A percentile compares a stretch with the other conserved stretches of the same genome.
These are phyloP conservation scores for Aspergillus aculeatinus DNA, from an alignment of 2,329 filamentous ascomycete genomes.

Conservation along the genomic window DNA sequence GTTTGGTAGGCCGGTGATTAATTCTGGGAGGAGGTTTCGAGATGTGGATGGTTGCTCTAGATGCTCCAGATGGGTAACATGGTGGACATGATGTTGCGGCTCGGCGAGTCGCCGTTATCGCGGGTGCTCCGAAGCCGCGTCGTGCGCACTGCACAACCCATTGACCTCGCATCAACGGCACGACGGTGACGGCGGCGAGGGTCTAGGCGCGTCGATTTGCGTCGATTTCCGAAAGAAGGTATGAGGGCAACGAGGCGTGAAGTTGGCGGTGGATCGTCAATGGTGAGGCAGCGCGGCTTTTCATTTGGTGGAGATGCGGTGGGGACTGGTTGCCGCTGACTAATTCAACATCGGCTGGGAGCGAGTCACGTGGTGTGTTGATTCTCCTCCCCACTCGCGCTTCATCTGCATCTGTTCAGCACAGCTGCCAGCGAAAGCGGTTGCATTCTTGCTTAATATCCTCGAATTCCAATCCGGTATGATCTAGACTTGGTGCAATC, in stretches of 20 bases:
- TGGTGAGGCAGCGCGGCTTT: no score
- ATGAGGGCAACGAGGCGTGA: no score
- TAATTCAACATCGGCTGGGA: no score
- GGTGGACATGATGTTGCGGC: background rate
- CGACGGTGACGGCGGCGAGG: no score
- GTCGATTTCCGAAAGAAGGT: no score
- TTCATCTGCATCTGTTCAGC: no score
- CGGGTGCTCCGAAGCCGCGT: background rate
- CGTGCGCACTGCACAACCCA: background rate
- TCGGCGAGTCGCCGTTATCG: background rate
- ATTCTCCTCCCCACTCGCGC: no score
- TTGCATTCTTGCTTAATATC: no score
- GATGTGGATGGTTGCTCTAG: background rate
- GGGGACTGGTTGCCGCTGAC: background rate
- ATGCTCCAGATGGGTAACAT: background rate
- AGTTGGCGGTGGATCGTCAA: background rate
- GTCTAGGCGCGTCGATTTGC: no score
- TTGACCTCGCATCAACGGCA: background rate
- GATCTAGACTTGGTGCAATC: fast-evolving
- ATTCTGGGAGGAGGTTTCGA: background rate
- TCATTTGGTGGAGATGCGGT: background rate
- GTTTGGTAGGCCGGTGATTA: background rate
- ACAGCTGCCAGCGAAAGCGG: no score
- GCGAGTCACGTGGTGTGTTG: no score
- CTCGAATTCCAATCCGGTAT: no score